Evolutionary conservation across 495 filamentous ascomycete genomes (phyloP).

Genomic region (Hapsidospora chrysogenum): DNA sequence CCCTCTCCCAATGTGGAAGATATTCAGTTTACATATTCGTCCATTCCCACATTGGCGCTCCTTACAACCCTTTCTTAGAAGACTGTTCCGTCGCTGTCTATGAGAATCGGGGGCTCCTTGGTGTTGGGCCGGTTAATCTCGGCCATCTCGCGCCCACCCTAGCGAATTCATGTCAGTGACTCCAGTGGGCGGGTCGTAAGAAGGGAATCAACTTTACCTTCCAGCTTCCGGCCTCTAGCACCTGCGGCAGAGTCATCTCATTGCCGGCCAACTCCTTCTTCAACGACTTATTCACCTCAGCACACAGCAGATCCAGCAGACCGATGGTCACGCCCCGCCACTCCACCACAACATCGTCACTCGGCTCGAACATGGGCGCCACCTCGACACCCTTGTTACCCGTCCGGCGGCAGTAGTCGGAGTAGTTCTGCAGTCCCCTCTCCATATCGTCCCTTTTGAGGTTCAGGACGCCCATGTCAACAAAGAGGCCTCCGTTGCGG

Average conservation of each 20-base stretch:
- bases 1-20: no score
- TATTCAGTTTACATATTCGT: no score
- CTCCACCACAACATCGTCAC: slow-evolving; percentile 75
- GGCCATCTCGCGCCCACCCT: slow-evolving; percentile 93
- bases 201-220: slow-evolving; percentile 44
- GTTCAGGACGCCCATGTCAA: slow-evolving; percentile 65
- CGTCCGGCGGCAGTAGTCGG: slow-evolving; percentile 52
- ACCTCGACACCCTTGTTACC: slow-evolving; percentile 56
- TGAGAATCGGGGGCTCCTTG: slow-evolving; percentile 92
- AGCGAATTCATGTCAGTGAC: neutral
- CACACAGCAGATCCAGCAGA: slow-evolving; percentile 60
- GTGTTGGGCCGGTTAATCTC: slow-evolving; percentile 93
- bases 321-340: slow-evolving; percentile 75
- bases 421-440: slow-evolving; percentile 53
- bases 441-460: slow-evolving; percentile 51
- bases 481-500: slow-evolving; percentile 69
- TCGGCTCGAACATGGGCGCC: slow-evolving; percentile 61
- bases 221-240: slow-evolving; percentile 84
- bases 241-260: slow-evolving; percentile 53
- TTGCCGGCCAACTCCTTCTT: slow-evolving; percentile 32
- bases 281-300: slow-evolving; percentile 49
- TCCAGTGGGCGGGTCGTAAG: neutral
- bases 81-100: slow-evolving; percentile 89
- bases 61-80: slow-evolving; percentile 50
- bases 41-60: no score